phyloP scores from a whole-genome alignment of 495 filamentous ascomycete genomes.

The Oidiodendron maius region DNA sequence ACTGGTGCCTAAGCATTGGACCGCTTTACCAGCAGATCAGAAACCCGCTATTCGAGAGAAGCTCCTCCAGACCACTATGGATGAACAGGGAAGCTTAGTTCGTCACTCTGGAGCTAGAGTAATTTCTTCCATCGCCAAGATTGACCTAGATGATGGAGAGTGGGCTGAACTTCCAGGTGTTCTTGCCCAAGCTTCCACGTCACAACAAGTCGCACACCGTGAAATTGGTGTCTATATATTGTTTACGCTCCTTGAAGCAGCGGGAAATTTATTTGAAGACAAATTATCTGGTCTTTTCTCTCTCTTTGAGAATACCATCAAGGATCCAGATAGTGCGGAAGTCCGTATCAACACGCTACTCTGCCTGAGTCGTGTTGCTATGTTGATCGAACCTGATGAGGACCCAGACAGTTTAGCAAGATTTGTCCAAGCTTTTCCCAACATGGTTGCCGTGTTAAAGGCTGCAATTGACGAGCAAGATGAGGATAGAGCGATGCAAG shows the following conservation, averaged over 20 bases:
- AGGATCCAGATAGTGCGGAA: conserved; percentile 81
- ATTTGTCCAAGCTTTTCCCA: conserved; percentile 72
- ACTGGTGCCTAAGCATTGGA: conserved; percentile 84
- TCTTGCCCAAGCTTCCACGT: conserved; percentile 66
- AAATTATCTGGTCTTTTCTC: conserved; percentile 71
- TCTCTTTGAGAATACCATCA: conserved; percentile 82
- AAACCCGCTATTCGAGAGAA: conserved; percentile 75
- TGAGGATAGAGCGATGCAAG: conserved; percentile 80
- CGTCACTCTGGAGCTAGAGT: conserved; percentile 85
- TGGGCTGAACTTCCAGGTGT: conserved; percentile 77
- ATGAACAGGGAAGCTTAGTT: conserved; percentile 65
- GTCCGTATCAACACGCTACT: conserved; percentile 94
- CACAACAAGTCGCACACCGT: conserved; percentile 66
- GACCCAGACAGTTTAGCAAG: conserved; percentile 62
- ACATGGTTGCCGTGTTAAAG: conserved; percentile 88
- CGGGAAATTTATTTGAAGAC: conserved; percentile 72
- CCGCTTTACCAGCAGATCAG: conserved; percentile 48
- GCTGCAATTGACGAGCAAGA: conserved; percentile 68
- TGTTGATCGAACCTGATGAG: conserved; percentile 82
- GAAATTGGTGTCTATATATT: conserved; percentile 91
- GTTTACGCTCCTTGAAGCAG: conserved; percentile 80
- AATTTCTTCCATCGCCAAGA: conserved; percentile 77
- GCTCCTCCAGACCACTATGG: conserved; percentile 73
- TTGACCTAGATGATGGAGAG: conserved; percentile 80
- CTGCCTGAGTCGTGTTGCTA: conserved; percentile 81